Conservation (phyloP, 1,139 yeast species). For the Candida glucosophila region DNA sequence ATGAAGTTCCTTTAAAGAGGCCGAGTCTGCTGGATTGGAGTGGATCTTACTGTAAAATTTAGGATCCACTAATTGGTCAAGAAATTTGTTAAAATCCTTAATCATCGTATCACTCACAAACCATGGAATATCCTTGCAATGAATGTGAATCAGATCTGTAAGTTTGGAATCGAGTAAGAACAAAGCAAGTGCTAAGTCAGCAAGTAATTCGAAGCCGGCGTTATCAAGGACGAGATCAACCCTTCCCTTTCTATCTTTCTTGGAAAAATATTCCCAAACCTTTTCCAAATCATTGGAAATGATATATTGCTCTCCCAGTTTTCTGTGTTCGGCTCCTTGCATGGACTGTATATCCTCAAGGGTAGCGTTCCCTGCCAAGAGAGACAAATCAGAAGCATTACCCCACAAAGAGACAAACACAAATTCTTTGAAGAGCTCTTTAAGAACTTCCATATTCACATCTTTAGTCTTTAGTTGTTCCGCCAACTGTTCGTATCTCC, state of each 20-base stretch:
- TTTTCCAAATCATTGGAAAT: constrained; percentile 63
- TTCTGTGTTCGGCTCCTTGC: constrained; percentile 86
- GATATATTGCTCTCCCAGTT: constrained; percentile 74
- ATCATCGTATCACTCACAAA: constrained; percentile 94
- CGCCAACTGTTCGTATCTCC: constrained; percentile 41
- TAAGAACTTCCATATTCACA: constrained; percentile 38
- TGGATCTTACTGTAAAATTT: constrained; percentile 43
- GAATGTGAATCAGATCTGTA: constrained; percentile 59
- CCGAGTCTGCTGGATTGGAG: constrained; percentile 12
- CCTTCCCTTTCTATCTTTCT: constrained; percentile 26
- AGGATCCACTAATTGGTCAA: constrained; percentile 49
- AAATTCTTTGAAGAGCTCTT: constrained; percentile 64
- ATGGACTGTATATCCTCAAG: constrained; percentile 82
- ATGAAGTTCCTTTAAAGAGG: constrained; percentile 33
- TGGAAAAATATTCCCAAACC: constrained; percentile 54
- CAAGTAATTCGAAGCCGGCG: constrained; percentile 89
- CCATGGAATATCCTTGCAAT: constrained; percentile 91
- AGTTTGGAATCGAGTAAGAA: constrained; percentile 68
- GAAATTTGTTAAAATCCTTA: constrained; percentile 58
- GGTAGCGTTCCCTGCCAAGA: constrained; percentile 70
- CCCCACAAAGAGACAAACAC: constrained; percentile 94
- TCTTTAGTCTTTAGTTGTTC: constrained; percentile 24
- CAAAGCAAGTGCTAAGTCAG: constrained; percentile 71
- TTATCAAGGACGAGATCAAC: constrained; percentile 88
- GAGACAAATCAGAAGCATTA: constrained; percentile 88